Percentiles rank a stretch among this genome's conserved stretches.
Evolutionary conservation across 2,329 filamentous ascomycete species (phyloP).

Genomic region (Apiospora arundinis): DNA sequence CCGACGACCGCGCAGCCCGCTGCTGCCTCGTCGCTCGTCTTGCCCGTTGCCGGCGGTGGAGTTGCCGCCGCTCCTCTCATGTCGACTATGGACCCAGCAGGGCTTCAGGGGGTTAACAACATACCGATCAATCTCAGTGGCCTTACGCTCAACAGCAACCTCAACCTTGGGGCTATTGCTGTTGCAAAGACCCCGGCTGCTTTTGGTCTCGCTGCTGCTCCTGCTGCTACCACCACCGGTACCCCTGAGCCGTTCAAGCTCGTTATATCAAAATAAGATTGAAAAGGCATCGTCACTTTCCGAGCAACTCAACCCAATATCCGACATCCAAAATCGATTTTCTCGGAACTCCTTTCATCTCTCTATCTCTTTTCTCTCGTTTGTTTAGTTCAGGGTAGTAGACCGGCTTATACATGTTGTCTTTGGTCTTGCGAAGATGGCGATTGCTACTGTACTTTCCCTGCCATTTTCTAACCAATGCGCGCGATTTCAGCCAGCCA

Average conservation of each 20-base stretch:
- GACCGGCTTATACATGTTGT: slow-evolving; percentile 10
- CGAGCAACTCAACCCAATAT: neutral
- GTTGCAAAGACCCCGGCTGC: slow-evolving; percentile 7
- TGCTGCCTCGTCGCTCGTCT: slow-evolving; percentile 29
- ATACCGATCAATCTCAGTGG: slow-evolving; percentile 36
- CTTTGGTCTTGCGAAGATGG: slow-evolving; percentile 16
- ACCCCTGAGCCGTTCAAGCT: slow-evolving; percentile 6
- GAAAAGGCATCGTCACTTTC: neutral
- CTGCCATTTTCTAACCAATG: neutral
- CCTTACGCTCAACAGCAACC: slow-evolving; percentile 33
- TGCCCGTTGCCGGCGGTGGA: slow-evolving; percentile 26
- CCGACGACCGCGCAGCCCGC: neutral
- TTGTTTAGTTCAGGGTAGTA: slow-evolving; percentile 18
- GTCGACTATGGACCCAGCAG: slow-evolving; percentile 32
- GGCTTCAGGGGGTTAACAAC: slow-evolving; percentile 32
- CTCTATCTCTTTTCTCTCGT: neutral
- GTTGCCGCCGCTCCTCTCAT: slow-evolving; percentile 27
- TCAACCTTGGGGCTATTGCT: slow-evolving; percentile 35
- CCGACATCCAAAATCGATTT: neutral
- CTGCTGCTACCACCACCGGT: neutral
- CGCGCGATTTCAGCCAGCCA: neutral
- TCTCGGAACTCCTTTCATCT: neutral
- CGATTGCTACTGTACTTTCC: neutral
- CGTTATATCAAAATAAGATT: neutral
- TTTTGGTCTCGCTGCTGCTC: neutral